Evolutionary conservation across 106 monocot genomes (phyloP).

Genomic region (Dioscorea dumetorum): DNA sequence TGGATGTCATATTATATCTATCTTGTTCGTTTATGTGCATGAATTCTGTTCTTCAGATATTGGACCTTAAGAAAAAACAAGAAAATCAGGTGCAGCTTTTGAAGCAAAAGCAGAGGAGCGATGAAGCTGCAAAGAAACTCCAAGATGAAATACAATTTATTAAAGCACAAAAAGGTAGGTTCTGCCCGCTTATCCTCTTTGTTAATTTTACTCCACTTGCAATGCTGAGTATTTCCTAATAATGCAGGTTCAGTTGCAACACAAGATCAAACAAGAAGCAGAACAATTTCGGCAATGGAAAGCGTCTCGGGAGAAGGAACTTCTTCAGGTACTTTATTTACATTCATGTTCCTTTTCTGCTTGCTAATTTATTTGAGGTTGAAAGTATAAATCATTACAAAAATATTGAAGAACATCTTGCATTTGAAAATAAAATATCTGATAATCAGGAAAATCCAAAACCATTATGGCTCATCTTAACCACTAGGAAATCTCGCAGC

Average conservation of each 20-base stretch:
- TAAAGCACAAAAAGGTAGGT: constrained; percentile 85
- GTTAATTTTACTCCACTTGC: background rate
- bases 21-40: background rate
- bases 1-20: background rate
- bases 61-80: constrained; percentile 97
- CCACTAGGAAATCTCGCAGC: too few species aligned
- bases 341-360: too few species aligned
- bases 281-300: constrained; percentile 98
- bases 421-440: too few species aligned
- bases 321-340: constrained; percentile 54
- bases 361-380: too few species aligned
- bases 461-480: too few species aligned
- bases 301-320: constrained; percentile 94
- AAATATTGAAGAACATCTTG: too few species aligned
- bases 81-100: constrained; percentile 94
- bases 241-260: constrained; percentile 83
- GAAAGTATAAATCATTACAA: too few species aligned
- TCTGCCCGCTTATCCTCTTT: background rate
- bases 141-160: constrained; percentile 98
- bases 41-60: constrained; percentile 41
- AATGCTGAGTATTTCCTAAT: background rate
- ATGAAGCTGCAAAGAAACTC: constrained; percentile 90
- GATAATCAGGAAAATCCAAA: too few species aligned
- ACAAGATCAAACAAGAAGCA: constrained; percentile 95
- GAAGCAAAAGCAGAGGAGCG: constrained; percentile 97